phyloP scores from a whole-genome alignment of 305 asterid genomes.

The Andrographis paniculata region DNA sequence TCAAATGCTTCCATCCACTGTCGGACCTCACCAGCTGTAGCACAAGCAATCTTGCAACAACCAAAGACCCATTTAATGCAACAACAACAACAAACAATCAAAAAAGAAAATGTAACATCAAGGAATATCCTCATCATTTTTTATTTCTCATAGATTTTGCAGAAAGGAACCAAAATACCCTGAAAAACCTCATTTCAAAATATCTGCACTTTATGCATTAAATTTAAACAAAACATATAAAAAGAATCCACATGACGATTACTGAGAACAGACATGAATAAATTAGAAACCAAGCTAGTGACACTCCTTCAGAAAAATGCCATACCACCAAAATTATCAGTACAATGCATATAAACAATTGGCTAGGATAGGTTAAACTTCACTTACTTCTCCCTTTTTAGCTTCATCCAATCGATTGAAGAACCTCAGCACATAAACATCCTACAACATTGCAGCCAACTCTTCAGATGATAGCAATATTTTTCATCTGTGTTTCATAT shows the following conservation, averaged over 20 bases:
- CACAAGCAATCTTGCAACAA: constrained; percentile 93
- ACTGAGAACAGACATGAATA: no score
- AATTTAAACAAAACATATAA: no score
- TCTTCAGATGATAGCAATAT: constrained; percentile 3
- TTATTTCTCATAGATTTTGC: no score
- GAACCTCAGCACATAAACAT: constrained; percentile 70
- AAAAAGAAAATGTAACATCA: no score
- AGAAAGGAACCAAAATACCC: no score
- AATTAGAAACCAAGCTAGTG: background rate
- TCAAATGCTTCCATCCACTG: constrained; percentile 99
- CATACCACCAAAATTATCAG: constrained; percentile 11
- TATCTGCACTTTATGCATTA: no score
- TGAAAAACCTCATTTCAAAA: no score
- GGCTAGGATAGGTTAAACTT: constrained; percentile 13
- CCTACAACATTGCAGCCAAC: constrained; percentile 38
- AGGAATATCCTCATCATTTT: no score
- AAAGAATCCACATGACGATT: no score
- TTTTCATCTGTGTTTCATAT: background rate
- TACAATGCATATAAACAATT: constrained; percentile 14
- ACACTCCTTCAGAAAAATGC: background rate
- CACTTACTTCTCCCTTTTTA: constrained; percentile 90
- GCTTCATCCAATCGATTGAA: constrained; percentile 86
- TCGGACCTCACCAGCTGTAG: constrained; percentile 69
- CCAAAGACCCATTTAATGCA: constrained; percentile 19
- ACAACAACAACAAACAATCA: no score